A percentile compares a stretch with the other conserved stretches of the same genome.
Evolutionary conservation across 140 eudicot species (phyloP).

Genomic region (Ambrosia hybrid): DNA sequence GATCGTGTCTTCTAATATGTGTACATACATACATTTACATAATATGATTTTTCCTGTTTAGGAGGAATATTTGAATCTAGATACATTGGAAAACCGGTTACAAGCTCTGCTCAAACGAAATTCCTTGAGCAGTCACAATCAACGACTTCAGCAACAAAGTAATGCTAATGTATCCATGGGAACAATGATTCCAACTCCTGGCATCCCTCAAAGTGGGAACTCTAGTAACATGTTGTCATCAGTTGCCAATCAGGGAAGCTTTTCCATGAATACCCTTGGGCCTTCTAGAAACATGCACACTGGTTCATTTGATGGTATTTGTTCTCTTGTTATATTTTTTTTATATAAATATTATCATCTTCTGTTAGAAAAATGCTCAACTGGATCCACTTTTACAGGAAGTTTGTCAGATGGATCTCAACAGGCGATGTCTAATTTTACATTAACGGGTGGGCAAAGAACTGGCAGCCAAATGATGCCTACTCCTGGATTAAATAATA

Average conservation of each 20-base stretch:
- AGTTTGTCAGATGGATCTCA: slow-evolving; percentile 52
- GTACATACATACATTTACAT: background rate
- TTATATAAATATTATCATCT: slow-evolving; percentile 1
- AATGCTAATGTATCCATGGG: slow-evolving; percentile 56
- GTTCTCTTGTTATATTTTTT: slow-evolving; percentile 4
- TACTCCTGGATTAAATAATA: slow-evolving; percentile 70
- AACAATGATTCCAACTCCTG: slow-evolving; percentile 95
- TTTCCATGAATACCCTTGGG: slow-evolving; percentile 45
- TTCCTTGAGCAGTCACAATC: slow-evolving; percentile 41
- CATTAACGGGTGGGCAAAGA: slow-evolving; percentile 56
- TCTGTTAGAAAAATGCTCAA: slow-evolving; percentile 20
- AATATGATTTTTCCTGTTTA: slow-evolving; percentile 23
- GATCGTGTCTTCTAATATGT: background rate
- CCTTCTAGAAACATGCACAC: slow-evolving; percentile 45
- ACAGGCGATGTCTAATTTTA: slow-evolving; percentile 51
- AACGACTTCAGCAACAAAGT: slow-evolving; percentile 52
- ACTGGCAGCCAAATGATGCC: slow-evolving; percentile 92
- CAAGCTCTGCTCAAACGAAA: slow-evolving; percentile 38
- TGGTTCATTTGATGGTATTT: slow-evolving; percentile 54
- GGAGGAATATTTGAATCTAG: slow-evolving; percentile 72
- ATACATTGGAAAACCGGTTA: slow-evolving; percentile 64
- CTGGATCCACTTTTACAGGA: slow-evolving; percentile 40
- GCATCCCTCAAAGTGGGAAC: slow-evolving; percentile 72
- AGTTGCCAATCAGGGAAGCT: slow-evolving; percentile 45
- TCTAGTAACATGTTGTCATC: slow-evolving; percentile 33